Conservation (phyloP, 495 filamentous ascomycete species). For the Trichoderma erinaceum region DNA sequence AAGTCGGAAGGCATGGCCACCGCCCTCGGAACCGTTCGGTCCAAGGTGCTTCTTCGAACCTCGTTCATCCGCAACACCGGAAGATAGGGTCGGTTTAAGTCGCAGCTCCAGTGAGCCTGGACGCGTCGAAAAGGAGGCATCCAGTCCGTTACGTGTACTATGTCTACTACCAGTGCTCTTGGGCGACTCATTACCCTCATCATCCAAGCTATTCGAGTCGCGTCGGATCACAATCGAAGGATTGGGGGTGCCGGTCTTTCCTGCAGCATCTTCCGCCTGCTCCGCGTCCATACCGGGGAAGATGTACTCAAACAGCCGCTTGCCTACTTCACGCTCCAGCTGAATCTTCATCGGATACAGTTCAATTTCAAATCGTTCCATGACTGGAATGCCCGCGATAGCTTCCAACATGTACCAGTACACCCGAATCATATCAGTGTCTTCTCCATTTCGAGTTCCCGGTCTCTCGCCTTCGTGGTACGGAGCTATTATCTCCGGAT, state of each 20-base stretch:
- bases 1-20: slow-evolving; percentile 41
- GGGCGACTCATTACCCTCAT: slow-evolving; percentile 26
- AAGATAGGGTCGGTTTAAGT: slow-evolving; percentile 68
- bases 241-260: slow-evolving; percentile 19
- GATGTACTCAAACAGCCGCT: slow-evolving; percentile 94
- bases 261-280: slow-evolving; percentile 51
- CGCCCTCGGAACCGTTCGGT: slow-evolving; percentile 41
- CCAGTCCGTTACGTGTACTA: slow-evolving; percentile 25
- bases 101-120: slow-evolving; percentile 69
- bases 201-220: slow-evolving; percentile 31
- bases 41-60: slow-evolving; percentile 46
- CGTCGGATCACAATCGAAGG: slow-evolving; percentile 13
- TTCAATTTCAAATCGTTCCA: slow-evolving; percentile 95
- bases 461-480: slow-evolving; percentile 63
- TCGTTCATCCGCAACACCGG: slow-evolving; percentile 42
- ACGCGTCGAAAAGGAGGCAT: slow-evolving; percentile 43
- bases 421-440: slow-evolving; percentile 75
- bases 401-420: slow-evolving; percentile 98
- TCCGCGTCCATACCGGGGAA: slow-evolving; percentile 71
- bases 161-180: slow-evolving; percentile 23
- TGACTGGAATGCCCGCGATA: slow-evolving; percentile 93
- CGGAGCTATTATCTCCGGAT: slow-evolving; percentile 90
- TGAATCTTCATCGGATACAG: slow-evolving; percentile 91
- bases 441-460: slow-evolving; percentile 42
- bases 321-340: slow-evolving; percentile 86